These are phyloP conservation scores for Kurtzmaniella fragi DNA, from an alignment of 805 yeast genomes.

Conservation along the genomic window DNA sequence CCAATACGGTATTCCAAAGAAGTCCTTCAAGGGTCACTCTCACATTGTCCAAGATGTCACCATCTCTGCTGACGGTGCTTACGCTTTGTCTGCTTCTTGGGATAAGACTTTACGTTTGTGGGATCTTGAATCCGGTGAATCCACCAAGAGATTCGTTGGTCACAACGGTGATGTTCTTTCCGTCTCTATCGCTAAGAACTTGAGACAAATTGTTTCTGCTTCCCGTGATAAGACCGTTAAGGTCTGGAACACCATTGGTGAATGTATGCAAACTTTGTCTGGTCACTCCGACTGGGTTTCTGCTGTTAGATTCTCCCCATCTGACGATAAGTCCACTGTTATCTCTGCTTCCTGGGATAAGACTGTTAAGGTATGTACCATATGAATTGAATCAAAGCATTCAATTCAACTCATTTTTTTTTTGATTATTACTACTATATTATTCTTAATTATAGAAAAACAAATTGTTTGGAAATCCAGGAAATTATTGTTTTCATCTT, in stretches of 20 bases:
- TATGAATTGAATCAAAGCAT: slow-evolving; percentile 1
- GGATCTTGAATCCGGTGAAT: slow-evolving; percentile 93
- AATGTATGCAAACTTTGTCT: slow-evolving; percentile 87
- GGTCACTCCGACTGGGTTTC: slow-evolving; percentile 99
- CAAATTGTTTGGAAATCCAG: background rate
- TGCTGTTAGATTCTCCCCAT: slow-evolving; percentile 95
- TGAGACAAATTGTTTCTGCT: slow-evolving; percentile 97
- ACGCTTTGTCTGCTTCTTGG: slow-evolving; percentile 99
- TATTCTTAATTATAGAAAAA: slow-evolving; percentile 2
- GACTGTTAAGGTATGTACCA: slow-evolving; percentile 90
- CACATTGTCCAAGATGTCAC: slow-evolving; percentile 98
- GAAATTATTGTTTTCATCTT: too few species aligned
- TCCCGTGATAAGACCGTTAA: slow-evolving; percentile 98
- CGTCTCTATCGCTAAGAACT: slow-evolving; percentile 92
- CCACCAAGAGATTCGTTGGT: slow-evolving; percentile 93
- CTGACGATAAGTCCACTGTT: slow-evolving; percentile 62
- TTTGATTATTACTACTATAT: too few species aligned
- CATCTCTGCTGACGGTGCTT: slow-evolving; percentile 95
- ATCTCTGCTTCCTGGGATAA: slow-evolving; percentile 99
- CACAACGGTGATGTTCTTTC: slow-evolving; percentile 97
- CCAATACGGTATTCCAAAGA: slow-evolving; percentile 97
- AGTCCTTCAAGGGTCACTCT: slow-evolving; percentile 96
- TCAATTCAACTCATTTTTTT: background rate
- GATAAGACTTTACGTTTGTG: slow-evolving; percentile 98
- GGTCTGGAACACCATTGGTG: slow-evolving; percentile 99